Evolutionary conservation across 2,329 filamentous ascomycete species (phyloP).

Genomic region (Lecanicillium sp.): DNA sequence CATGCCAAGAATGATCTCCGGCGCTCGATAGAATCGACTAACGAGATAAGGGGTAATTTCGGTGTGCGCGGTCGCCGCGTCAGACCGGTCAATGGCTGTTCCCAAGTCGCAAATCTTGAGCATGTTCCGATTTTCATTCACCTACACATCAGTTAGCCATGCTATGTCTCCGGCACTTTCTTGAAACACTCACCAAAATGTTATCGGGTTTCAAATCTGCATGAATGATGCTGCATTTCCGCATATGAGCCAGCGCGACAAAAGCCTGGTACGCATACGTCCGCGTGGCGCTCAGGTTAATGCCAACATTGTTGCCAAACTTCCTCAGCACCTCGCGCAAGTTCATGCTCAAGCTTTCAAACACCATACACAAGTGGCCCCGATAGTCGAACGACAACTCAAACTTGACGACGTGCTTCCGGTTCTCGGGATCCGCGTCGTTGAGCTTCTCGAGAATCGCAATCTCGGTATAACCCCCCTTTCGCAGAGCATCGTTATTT

Average conservation of each 20-base stretch:
- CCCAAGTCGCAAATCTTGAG: conserved; percentile 96
- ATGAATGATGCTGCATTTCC: conserved; percentile 89
- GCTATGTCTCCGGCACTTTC: not conserved
- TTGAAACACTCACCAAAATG: conserved; percentile 58
- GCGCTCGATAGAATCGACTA: conserved; percentile 93
- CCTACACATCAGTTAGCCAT: conserved; percentile 34
- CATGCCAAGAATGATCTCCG: conserved; percentile 96
- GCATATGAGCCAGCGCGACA: conserved; percentile 77
- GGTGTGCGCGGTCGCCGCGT: conserved; percentile 63
- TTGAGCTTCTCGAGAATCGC: conserved; percentile 85
- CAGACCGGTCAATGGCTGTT: conserved; percentile 86
- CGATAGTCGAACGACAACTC: conserved; percentile 89
- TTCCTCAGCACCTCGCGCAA: conserved; percentile 91
- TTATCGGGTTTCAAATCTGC: conserved; percentile 98
- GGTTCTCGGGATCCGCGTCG: conserved; percentile 77
- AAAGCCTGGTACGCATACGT: conserved; percentile 94
- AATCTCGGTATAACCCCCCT: conserved; percentile 91
- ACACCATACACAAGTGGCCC: conserved; percentile 91
- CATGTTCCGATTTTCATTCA: conserved; percentile 74
- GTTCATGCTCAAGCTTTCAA: conserved; percentile 92
- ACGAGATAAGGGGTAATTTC: conserved; percentile 93
- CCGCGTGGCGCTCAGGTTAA: conserved; percentile 81
- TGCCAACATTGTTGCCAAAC: conserved; percentile 88
- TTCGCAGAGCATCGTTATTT: conserved; percentile 87
- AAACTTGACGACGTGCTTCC: conserved; percentile 86